These are phyloP conservation scores for Wickerhamiella qilinensis DNA, from an alignment of 805 yeast species.

Conservation along the genomic window DNA sequence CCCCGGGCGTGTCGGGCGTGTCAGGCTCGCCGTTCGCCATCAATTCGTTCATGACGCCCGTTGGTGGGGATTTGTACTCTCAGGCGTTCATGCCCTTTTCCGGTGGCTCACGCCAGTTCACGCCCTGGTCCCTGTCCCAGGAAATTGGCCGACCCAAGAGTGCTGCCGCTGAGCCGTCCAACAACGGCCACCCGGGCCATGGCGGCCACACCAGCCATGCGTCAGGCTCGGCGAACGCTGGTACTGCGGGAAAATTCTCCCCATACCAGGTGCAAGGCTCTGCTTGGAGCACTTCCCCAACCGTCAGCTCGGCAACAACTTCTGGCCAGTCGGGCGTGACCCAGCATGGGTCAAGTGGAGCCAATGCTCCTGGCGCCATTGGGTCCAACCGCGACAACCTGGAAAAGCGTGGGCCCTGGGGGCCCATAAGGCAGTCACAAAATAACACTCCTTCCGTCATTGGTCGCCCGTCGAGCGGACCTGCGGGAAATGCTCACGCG, in stretches of 20 bases:
- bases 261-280: neutral
- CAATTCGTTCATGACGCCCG: constrained; percentile 4
- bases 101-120: constrained; percentile 10
- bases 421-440: neutral
- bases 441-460: neutral
- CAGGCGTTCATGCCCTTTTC: constrained; percentile 13
- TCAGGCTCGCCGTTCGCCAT: constrained; percentile 5
- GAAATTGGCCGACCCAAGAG: constrained; percentile 17
- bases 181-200: neutral
- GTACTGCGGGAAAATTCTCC: neutral
- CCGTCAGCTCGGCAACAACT: neutral
- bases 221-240: neutral
- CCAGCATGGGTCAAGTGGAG: neutral
- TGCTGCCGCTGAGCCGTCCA: constrained; percentile 10
- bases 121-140: constrained; percentile 14
- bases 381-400: neutral
- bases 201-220: neutral
- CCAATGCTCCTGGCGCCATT: neutral
- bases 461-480: neutral
- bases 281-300: neutral
- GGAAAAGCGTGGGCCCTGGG: neutral
- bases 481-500: no score
- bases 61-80: constrained; percentile 11
- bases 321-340: no score
- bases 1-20: neutral